These are phyloP conservation scores for Fusarium duplospermum DNA, from an alignment of 2,329 filamentous ascomycete species.

Conservation along the genomic window DNA sequence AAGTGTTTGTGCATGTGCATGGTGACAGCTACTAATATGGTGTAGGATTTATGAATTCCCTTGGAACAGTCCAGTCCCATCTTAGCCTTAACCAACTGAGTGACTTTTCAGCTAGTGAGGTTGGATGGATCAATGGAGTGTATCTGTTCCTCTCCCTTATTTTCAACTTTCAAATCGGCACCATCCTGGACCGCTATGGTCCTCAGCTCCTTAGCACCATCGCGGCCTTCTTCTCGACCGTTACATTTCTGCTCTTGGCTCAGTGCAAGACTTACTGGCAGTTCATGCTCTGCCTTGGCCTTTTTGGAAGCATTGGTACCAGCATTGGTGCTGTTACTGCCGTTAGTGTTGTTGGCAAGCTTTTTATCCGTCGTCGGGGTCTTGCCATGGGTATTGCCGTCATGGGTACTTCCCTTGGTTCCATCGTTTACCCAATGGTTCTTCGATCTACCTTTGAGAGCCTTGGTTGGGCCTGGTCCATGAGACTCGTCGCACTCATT, in stretches of 20 bases:
- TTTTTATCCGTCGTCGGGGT: conserved; percentile 31
- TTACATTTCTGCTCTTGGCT: conserved; percentile 56
- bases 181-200: conserved; percentile 59
- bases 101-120: conserved; percentile 52
- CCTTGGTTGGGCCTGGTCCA: conserved; percentile 49
- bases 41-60: conserved; percentile 57
- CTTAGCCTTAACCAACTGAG: conserved; percentile 56
- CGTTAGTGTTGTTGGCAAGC: conserved; percentile 46
- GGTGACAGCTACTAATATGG: not conserved
- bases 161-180: conserved; percentile 59
- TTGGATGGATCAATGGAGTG: conserved; percentile 61
- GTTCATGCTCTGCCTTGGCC: conserved; percentile 57
- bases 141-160: conserved; percentile 58
- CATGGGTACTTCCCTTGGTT: conserved; percentile 41
- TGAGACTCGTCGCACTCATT: conserved; percentile 45
- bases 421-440: conserved; percentile 48
- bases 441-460: conserved; percentile 41
- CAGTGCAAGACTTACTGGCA: conserved; percentile 61
- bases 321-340: conserved; percentile 51
- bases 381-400: conserved; percentile 33
- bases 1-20: not conserved
- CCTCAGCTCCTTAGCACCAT: conserved; percentile 52
- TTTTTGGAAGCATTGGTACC: conserved; percentile 55
- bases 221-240: conserved; percentile 50
- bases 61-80: conserved; percentile 60